A percentile compares a stretch with the other conserved stretches of the same genome.
phyloP scores from a whole-genome alignment of 495 filamentous ascomycete species.

The Lindgomyces ingoldianus region DNA sequence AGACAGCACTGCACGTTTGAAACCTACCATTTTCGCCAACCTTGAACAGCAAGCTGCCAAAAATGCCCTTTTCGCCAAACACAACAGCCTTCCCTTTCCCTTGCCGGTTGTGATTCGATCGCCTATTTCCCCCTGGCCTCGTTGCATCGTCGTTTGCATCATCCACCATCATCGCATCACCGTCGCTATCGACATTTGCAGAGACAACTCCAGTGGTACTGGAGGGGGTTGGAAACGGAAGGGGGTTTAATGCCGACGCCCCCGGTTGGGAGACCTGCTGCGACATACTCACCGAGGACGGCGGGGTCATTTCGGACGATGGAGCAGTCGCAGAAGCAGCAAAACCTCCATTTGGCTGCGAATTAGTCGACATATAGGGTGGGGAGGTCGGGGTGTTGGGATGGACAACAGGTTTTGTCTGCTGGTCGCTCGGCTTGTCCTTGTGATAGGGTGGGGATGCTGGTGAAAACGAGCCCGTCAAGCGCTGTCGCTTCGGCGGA shows the following conservation, averaged over 20 bases:
- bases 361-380: constrained; percentile 38
- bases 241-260: constrained; percentile 33
- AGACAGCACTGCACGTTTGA: constrained; percentile 26
- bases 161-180: constrained; percentile 44
- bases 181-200: constrained; percentile 43
- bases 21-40: constrained; percentile 46
- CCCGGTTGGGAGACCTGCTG: constrained; percentile 37
- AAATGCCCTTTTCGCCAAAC: constrained; percentile 26
- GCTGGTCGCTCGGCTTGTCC: constrained; percentile 35
- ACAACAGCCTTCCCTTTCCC: constrained; percentile 3
- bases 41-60: constrained; percentile 41
- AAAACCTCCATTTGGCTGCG: constrained; percentile 35
- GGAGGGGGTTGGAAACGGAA: constrained; percentile 49
- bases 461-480: constrained; percentile 44
- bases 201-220: constrained; percentile 43
- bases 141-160: constrained; percentile 10
- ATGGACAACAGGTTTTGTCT: constrained; percentile 41
- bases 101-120: constrained; percentile 48
- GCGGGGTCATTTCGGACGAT: constrained; percentile 42
- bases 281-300: constrained; percentile 38
- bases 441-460: constrained; percentile 42
- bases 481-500: constrained; percentile 39
- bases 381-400: constrained; percentile 48
- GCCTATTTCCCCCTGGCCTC: constrained; percentile 34
- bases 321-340: constrained; percentile 40